These are phyloP conservation scores for Spizellomyces sp. DNA, from an alignment of 192 early-diverging fungal genomes.

Conservation along the genomic window DNA sequence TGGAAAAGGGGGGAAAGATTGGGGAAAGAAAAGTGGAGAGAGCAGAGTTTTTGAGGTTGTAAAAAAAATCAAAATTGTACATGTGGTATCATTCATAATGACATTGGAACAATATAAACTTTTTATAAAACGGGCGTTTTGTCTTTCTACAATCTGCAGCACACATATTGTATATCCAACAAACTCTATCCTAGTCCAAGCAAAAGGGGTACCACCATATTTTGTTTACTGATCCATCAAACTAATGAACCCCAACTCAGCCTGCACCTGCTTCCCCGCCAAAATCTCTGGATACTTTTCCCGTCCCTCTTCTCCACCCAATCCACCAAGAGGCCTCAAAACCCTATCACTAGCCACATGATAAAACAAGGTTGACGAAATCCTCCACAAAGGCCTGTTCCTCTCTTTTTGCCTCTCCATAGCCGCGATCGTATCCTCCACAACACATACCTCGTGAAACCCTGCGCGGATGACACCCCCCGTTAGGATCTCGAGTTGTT, in stretches of 20 bases:
- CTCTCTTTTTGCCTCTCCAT: constrained; percentile 54
- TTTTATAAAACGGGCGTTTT: too few species aligned
- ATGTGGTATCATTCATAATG: neutral
- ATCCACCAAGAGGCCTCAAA: constrained; percentile 52
- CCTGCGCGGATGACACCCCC: constrained; percentile 66
- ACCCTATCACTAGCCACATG: constrained; percentile 70
- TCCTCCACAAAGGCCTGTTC: constrained; percentile 66
- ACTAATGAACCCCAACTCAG: constrained; percentile 66
- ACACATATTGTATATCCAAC: too few species aligned
- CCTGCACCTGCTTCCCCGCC: constrained; percentile 65
- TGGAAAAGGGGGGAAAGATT: constrained; percentile 49
- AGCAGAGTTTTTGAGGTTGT: constrained; percentile 39
- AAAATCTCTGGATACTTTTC: constrained; percentile 59
- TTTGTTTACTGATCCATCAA: constrained; percentile 32
- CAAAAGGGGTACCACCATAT: neutral
- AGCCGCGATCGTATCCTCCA: constrained; percentile 51
- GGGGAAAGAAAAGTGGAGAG: constrained; percentile 30
- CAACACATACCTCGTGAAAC: constrained; percentile 73
- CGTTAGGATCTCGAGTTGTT: constrained; percentile 71
- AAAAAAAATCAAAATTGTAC: neutral
- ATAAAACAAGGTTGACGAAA: constrained; percentile 74
- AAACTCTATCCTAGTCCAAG: neutral
- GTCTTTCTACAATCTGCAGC: too few species aligned
- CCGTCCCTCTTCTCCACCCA: constrained; percentile 44
- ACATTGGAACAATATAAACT: neutral